phyloP scores from a whole-genome alignment of 2,329 filamentous ascomycete genomes.

The Anthostomella pinea region DNA sequence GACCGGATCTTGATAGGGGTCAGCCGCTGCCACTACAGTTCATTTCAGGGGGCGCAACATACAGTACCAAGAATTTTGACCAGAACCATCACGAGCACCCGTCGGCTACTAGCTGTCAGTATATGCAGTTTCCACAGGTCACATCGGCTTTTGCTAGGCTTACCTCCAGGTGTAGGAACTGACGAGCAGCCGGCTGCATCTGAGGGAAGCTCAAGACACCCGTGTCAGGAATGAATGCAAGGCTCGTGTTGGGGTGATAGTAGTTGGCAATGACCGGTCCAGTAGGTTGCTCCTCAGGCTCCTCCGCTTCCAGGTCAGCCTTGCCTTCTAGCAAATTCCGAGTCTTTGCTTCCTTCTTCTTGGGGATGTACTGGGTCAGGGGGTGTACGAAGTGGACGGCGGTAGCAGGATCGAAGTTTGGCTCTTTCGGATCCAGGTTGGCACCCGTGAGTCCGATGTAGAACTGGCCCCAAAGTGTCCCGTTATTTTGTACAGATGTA shows the following conservation, averaged over 20 bases:
- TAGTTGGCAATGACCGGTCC: constrained; percentile 77
- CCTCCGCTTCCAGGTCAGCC: constrained; percentile 46
- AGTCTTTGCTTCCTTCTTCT: constrained; percentile 86
- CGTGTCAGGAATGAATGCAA: constrained; percentile 80
- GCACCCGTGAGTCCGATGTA: constrained; percentile 77
- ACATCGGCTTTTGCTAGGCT: neutral
- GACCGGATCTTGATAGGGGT: constrained; percentile 62
- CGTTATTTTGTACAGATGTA: constrained; percentile 79
- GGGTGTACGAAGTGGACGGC: constrained; percentile 84
- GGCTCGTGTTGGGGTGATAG: constrained; percentile 92
- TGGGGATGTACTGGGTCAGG: constrained; percentile 83
- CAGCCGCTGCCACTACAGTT: constrained; percentile 7
- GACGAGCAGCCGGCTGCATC: constrained; percentile 70
- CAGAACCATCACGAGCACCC: constrained; percentile 76
- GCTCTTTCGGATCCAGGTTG: constrained; percentile 69
- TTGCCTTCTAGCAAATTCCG: constrained; percentile 74
- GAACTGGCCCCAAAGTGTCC: constrained; percentile 92
- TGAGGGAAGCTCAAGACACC: constrained; percentile 66
- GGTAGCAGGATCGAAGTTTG: constrained; percentile 68
- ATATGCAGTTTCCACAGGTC: constrained; percentile 1
- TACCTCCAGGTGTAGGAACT: constrained; percentile 74
- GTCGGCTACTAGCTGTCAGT: constrained; percentile 42
- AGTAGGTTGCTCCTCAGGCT: constrained; percentile 49
- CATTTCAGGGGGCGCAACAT: constrained; percentile 24
- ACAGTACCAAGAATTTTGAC: constrained; percentile 89